A percentile compares a stretch with the other conserved stretches of the same genome.
Conservation (phyloP, 208 protist species). For the Histomonas meleagridis region DNA sequence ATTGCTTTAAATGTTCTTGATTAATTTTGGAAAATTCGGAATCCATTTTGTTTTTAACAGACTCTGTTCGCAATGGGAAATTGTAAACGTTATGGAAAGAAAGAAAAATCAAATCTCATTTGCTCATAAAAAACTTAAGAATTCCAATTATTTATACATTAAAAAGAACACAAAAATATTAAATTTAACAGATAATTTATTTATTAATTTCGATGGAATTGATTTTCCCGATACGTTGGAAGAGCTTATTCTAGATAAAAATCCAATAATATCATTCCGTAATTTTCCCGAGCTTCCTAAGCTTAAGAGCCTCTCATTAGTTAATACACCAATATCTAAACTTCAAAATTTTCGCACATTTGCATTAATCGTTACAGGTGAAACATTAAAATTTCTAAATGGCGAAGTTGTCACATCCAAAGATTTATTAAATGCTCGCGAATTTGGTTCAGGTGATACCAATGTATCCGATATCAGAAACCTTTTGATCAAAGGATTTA, state of each 20-base stretch:
- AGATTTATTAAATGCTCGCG: not conserved
- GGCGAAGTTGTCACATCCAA: not conserved
- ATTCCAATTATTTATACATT: too few relatives aligned
- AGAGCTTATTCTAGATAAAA: not conserved
- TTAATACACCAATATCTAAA: conserved; percentile 9
- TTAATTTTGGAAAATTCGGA: not conserved
- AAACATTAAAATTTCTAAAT: not conserved
- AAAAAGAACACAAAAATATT: too few relatives aligned
- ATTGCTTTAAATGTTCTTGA: not conserved
- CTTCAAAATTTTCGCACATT: not conserved
- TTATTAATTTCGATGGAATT: not conserved
- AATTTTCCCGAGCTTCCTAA: not conserved
- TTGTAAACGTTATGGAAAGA: too few relatives aligned
- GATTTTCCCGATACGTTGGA: not conserved
- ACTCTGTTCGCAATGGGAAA: too few relatives aligned
- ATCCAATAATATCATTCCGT: not conserved
- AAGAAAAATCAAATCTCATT: too few relatives aligned
- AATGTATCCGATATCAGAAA: not conserved
- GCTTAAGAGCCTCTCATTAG: not conserved
- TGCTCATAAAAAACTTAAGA: too few relatives aligned
- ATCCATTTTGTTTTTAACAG: too few relatives aligned
- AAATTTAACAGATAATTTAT: not conserved
- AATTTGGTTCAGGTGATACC: not conserved
- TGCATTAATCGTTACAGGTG: not conserved
- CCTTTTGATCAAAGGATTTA: not conserved